Conservation (phyloP, 2,329 filamentous ascomycete species). For the Stachybotrys chartarum region DNA sequence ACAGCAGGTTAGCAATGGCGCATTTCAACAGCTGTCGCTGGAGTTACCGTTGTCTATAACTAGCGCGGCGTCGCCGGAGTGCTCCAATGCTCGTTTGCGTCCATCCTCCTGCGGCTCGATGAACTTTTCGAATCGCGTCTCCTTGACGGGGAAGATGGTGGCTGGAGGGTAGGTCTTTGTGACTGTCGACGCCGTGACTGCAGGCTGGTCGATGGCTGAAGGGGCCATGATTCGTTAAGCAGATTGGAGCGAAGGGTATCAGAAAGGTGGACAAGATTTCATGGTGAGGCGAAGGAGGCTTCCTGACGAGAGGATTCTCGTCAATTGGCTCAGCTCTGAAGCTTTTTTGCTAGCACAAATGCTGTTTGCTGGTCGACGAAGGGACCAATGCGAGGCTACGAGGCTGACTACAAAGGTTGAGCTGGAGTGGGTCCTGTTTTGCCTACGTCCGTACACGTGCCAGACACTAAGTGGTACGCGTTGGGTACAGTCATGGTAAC, state of each 20-base stretch:
- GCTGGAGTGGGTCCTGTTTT: background rate
- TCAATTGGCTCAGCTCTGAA: conserved; percentile 17
- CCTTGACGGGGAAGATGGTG: conserved; percentile 53
- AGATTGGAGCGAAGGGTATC: conserved; percentile 1
- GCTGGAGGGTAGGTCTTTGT: conserved; percentile 43
- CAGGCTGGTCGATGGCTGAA: conserved; percentile 41
- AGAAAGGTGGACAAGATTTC: conserved; percentile 3
- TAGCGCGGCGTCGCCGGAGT: conserved; percentile 62
- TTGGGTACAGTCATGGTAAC: too few relatives aligned
- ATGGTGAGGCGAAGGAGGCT: conserved; percentile 2
- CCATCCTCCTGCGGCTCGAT: conserved; percentile 55
- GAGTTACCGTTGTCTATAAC: conserved; percentile 91
- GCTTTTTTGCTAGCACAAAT: conserved; percentile 5
- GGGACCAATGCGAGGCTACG: conserved; percentile 24
- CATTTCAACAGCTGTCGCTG: too few relatives aligned
- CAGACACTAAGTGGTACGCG: too few relatives aligned
- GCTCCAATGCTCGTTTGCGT: conserved; percentile 58
- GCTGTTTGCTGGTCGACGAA: conserved; percentile 12
- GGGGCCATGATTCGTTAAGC: conserved; percentile 37
- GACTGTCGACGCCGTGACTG: conserved; percentile 24
- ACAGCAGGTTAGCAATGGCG: too few relatives aligned
- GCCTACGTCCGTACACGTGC: too few relatives aligned
- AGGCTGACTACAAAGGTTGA: conserved; percentile 17
- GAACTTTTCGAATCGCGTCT: conserved; percentile 52
- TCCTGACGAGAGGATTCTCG: background rate